Percentiles rank a stretch among this genome's conserved stretches.
Conservation (phyloP, 2,329 filamentous ascomycete species). For the Fusarium sp. region DNA sequence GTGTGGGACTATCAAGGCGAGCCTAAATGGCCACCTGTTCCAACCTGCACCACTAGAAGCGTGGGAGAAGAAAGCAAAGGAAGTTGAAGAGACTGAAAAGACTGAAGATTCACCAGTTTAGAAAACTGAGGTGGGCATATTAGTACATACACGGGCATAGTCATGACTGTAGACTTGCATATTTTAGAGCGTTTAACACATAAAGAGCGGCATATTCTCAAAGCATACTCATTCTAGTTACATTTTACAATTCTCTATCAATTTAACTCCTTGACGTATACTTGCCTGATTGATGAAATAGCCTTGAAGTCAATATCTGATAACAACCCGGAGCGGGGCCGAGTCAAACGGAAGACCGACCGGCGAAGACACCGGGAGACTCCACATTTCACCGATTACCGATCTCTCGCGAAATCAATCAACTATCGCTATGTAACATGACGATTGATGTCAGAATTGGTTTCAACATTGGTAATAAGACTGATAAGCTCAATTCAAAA, state of each 20-base stretch:
- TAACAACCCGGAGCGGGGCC: constrained; percentile 23
- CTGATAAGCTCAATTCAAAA: neutral
- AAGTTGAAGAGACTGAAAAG: neutral
- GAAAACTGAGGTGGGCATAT: neutral
- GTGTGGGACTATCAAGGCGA: constrained; percentile 11
- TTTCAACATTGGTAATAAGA: neutral
- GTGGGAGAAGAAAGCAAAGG: constrained; percentile 1
- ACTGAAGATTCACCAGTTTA: neutral
- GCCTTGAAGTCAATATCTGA: neutral
- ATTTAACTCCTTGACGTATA: neutral
- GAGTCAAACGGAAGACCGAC: neutral
- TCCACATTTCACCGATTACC: neutral
- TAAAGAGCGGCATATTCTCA: neutral
- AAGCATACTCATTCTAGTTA: rapidly evolving
- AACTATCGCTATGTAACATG: neutral
- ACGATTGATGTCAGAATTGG: neutral
- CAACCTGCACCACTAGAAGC: neutral
- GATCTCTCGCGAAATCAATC: neutral
- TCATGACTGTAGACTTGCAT: neutral
- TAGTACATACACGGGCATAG: neutral
- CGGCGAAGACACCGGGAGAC: neutral
- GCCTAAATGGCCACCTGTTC: constrained; percentile 19
- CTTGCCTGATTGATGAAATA: neutral
- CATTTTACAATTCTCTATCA: neutral
- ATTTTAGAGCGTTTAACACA: neutral